Base-by-base conservation (phyloP, 257 asterid species). In the Eustoma russellianum region DNA sequence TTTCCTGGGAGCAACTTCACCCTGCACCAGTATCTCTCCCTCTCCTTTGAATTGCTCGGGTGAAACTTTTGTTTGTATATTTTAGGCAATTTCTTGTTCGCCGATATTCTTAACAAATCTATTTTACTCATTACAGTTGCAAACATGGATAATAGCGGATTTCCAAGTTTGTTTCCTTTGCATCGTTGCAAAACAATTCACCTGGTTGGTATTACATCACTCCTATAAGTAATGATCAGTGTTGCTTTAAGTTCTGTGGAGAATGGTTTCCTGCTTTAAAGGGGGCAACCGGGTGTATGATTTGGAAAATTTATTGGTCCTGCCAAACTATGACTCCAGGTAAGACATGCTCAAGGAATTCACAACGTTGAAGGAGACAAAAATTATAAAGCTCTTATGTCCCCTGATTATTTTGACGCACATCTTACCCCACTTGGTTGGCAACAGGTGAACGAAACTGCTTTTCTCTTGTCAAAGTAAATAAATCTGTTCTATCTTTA, bases 281-380 rank as follows among this genome's bases (percentile, higher is more conserved):
- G 74, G 68, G 50, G 69, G 61, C 60, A 65, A 24, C 30, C 30
- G 2, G 30, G 30, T 24, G 30, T 4, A 24, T 24, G 63, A 61
- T 60, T 57, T 66, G 55, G 50, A 70, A 64, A 79, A 67, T 63
- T 63, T 64, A 73, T 47, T 69, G 76, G 74, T 74, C 83, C 75
- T 64, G 64, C 55, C 73, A 66, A 65, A 64, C 56, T 72, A 17
- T 74, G 62, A 59, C 66, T 77, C 58, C 74, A 88, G 97, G 97
- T 88, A 74, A 88, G 97, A 88, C 97, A 88, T 71, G 95, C 91
- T 70, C 97, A 88, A 65, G 97, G 97, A 46, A 75, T 80, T 57
- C 97, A 88, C 74, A 88, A 88, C 60, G 95, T 88, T 12, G 88
- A 74, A 19, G 95, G 95, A 66, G 97, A 82, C 46, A 88, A 82